Evolutionary conservation across 768 basidiomycete species (phyloP).

Genomic region (Hydnum rufescens): DNA sequence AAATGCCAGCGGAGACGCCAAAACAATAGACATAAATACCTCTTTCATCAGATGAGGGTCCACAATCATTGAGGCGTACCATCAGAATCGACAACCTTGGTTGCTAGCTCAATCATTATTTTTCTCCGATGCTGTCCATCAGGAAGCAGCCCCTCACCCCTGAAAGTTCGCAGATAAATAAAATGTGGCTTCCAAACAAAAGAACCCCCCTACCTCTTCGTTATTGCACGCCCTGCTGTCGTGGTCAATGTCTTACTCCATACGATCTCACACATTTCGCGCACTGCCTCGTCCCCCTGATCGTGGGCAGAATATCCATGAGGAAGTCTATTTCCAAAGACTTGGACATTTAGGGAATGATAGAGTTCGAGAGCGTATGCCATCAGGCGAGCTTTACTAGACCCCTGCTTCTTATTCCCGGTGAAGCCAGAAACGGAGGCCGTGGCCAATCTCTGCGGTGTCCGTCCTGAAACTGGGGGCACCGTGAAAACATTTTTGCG

Average conservation of each 20-base stretch:
- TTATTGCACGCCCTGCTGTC: constrained; percentile 9
- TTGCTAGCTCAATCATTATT: constrained; percentile 18
- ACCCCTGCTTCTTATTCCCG: background rate
- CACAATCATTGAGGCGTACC: constrained; percentile 10
- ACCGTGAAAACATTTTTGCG: background rate
- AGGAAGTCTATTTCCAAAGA: background rate
- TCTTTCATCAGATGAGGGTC: background rate
- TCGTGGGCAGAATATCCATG: background rate
- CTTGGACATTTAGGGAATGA: background rate
- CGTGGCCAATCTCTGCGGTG: background rate
- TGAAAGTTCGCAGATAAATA: too few relatives aligned
- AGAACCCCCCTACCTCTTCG: constrained; percentile 1
- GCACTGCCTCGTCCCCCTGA: background rate
- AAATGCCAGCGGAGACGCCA: background rate
- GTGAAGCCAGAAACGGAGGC: background rate
- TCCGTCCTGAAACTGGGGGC: background rate
- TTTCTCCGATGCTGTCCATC: constrained; percentile 1
- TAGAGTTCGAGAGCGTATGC: background rate
- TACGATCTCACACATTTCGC: constrained; percentile 6
- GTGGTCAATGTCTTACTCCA: constrained; percentile 8
- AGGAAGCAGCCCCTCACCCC: background rate
- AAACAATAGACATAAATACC: background rate
- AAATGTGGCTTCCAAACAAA: background rate
- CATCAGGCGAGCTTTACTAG: background rate
- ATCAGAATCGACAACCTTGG: constrained; percentile 22